A percentile compares a stretch with the other conserved stretches of the same genome.
These are phyloP conservation scores for Blastocystis sp. DNA, from an alignment of 352 stramenopile species.

Conservation along the genomic window DNA sequence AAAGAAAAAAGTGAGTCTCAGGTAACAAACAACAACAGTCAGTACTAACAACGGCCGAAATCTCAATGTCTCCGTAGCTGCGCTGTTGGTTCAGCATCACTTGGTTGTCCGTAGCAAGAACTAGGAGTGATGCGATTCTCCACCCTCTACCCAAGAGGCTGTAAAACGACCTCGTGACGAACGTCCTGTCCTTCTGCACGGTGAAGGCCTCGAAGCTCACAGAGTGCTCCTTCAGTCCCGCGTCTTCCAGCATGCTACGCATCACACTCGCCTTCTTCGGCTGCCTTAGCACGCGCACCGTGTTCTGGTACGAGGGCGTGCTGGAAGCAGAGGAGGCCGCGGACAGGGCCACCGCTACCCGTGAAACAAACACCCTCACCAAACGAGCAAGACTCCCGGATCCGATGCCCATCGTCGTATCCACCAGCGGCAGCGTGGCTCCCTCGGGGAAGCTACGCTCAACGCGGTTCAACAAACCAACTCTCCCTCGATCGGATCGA, in stretches of 20 bases:
- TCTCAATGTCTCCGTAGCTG: constrained; percentile 65
- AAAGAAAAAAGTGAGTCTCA: constrained; percentile 11
- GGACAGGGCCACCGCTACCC: constrained; percentile 38
- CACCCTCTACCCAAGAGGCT: constrained; percentile 6
- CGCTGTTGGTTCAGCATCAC: constrained; percentile 26
- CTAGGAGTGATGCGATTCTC: background rate
- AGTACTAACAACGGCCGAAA: background rate
- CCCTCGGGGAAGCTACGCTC: background rate
- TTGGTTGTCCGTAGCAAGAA: constrained; percentile 38
- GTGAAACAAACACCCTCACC: constrained; percentile 9
- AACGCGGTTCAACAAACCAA: background rate
- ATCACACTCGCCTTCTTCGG: background rate
- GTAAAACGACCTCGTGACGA: constrained; percentile 51
- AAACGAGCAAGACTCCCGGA: background rate
- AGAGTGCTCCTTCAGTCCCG: constrained; percentile 52
- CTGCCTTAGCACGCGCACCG: constrained; percentile 37
- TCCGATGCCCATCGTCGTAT: constrained; percentile 13
- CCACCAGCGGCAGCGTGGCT: constrained; percentile 24
- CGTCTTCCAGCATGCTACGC: constrained; percentile 52
- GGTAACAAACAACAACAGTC: background rate
- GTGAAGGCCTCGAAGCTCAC: constrained; percentile 42
- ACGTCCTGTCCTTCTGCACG: background rate
- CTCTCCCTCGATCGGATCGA: background rate
- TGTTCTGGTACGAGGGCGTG: constrained; percentile 55
- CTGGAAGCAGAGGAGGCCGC: constrained; percentile 23